Percentiles rank a stretch among this genome's conserved stretches.
These are phyloP conservation scores for Pestalotiopsis sp. DNA, from an alignment of 2,329 filamentous ascomycete genomes.

Conservation along the genomic window DNA sequence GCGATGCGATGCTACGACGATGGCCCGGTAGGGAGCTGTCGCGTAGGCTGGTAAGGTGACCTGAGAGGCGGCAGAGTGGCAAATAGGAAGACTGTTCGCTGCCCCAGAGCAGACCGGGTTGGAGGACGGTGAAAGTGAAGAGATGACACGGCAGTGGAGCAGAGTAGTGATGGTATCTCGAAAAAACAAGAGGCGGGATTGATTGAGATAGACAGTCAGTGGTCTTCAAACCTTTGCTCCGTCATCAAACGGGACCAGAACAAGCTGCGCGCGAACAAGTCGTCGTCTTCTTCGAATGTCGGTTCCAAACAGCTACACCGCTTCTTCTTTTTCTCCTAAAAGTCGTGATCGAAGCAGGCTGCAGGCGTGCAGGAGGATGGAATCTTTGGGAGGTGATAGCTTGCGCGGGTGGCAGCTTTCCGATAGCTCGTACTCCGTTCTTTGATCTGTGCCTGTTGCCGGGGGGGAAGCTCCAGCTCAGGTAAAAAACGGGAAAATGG, in stretches of 20 bases:
- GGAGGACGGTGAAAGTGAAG: constrained; percentile 13
- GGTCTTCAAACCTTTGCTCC: constrained; percentile 41
- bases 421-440: constrained; percentile 6
- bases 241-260: constrained; percentile 28
- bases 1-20: constrained; percentile 9
- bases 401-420: background rate
- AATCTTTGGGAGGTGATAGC: background rate
- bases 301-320: constrained; percentile 5
- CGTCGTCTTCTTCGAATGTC: background rate
- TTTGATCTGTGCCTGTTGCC: background rate
- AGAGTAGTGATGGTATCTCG: constrained; percentile 28
- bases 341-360: background rate
- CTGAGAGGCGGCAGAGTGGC: constrained; percentile 7
- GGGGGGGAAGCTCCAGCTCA: constrained; percentile 1
- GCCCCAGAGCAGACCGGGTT: constrained; percentile 12
- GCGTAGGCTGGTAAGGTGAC: constrained; percentile 15
- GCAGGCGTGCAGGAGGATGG: constrained; percentile 1
- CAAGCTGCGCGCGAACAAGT: constrained; percentile 13
- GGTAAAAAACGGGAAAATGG: background rate
- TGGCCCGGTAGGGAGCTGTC: constrained; percentile 7
- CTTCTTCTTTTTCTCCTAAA: background rate
- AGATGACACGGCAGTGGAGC: constrained; percentile 23
- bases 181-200: constrained; percentile 25
- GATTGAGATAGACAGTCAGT: constrained; percentile 24
- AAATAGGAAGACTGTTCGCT: background rate